Base-by-base conservation (phyloP, 108 stramenopile species). In the Discostella stelligeroides region DNA sequence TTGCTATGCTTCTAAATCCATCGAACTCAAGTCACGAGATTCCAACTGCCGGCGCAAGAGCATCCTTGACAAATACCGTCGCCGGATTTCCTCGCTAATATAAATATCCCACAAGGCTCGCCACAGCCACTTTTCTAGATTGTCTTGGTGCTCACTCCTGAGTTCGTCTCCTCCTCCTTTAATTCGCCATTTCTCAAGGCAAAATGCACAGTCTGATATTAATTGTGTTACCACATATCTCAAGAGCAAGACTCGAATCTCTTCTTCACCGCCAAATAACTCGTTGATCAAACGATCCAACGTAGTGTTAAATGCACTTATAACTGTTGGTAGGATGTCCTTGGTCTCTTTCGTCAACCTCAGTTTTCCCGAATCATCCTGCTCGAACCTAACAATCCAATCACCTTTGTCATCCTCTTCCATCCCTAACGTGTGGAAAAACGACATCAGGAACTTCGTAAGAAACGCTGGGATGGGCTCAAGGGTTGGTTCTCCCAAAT, bases 341-440 rank as follows among this genome's bases (percentile, higher is more conserved):
- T 78, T 69, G 3, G 88, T 92, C 18, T 80, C 63, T 29, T 70
- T 20, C 3, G 86, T 86, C 58, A 86, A 61, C 4, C 64, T 58
- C 60, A 92, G 28, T 61, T 83, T 85, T 15, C 76, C 79, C n/a
- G 66, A 79, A 11, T 61, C 50, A 11, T 61, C 50, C 20, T 55
- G 62, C 55, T 42, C 70, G 60, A 92, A 92, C 28, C 91, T 76
- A 2, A 81, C 70, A 3, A 92, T 85, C 91, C 91, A 92, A 45
- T 73, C 74, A 1, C 83, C 81, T 1, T 85, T 73, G 39, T 68
- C 58, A 51, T 86, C 83, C 41, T 92, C 88, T 61, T 92, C 80
- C 91, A 92, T 90, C 29, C 91, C 91, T 29, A 88, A 50, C 20
- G 79, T 68, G 48, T 92, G 91, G 53, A 89, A 92, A 47, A 92